phyloP scores from a whole-genome alignment of 140 eudicot species.

The Anethum foeniculum region DNA sequence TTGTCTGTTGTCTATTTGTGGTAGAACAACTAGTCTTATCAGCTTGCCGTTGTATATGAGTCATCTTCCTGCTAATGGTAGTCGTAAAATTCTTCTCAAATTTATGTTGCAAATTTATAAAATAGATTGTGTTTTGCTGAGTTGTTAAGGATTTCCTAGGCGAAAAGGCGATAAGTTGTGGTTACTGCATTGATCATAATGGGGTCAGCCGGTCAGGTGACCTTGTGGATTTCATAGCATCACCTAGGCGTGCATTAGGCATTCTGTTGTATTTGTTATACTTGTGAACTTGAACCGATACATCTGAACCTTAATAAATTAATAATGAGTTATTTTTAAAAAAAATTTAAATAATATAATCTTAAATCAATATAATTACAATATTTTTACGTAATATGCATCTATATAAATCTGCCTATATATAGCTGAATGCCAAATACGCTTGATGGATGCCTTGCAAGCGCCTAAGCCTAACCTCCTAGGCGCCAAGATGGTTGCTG shows the following conservation, averaged over 20 bases:
- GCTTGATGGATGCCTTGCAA: not conserved
- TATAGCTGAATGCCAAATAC: not conserved
- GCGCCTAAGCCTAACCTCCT: not conserved
- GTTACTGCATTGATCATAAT: not conserved
- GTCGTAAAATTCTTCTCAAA: not conserved
- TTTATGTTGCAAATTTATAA: not conserved
- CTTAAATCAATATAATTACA: not conserved
- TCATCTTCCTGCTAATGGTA: not conserved
- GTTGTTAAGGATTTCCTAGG: not conserved
- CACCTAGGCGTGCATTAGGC: not conserved
- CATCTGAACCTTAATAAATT: not conserved
- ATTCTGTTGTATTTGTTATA: too few species aligned
- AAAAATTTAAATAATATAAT: not conserved
- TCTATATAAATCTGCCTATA: not conserved
- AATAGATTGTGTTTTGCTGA: not conserved
- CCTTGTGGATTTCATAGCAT: not conserved
- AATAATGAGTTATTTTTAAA: not conserved
- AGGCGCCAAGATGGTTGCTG: not conserved
- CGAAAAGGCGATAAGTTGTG: not conserved
- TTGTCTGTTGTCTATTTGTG: not conserved
- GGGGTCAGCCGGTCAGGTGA: not conserved
- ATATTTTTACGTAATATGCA: not conserved
- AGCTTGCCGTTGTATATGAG: not conserved
- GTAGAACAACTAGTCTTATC: not conserved
- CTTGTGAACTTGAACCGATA: not conserved